Evolutionary conservation across 768 basidiomycete species (phyloP).

Genomic region (Cystofilobasidium bisporidii): DNA sequence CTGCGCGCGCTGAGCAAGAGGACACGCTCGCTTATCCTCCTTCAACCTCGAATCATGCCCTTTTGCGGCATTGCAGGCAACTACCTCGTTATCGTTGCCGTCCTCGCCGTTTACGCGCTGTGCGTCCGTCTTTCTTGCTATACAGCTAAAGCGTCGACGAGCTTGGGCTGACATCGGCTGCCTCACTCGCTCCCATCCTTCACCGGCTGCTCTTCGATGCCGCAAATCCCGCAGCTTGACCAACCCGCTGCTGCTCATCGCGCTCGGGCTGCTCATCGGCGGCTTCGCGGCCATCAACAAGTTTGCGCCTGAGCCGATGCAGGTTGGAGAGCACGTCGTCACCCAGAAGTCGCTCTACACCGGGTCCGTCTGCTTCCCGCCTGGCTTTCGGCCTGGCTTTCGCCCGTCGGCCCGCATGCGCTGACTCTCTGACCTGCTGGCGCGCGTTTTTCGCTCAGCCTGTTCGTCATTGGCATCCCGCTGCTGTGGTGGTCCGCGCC

Average conservation of each 20-base stretch:
- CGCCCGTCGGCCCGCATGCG: too few relatives aligned
- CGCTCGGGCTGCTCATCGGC: constrained; percentile 77
- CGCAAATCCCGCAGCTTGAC: constrained; percentile 67
- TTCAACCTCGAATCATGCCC: too few relatives aligned
- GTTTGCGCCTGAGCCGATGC: constrained; percentile 75
- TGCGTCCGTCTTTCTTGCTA: constrained; percentile 42
- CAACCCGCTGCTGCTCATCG: constrained; percentile 69
- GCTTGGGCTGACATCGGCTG: not conserved
- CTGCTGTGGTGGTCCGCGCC: constrained; percentile 57
- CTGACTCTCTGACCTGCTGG: too few relatives aligned
- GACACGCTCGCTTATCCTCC: not conserved
- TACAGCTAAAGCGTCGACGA: too few relatives aligned
- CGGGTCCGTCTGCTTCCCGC: constrained; percentile 32
- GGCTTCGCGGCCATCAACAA: constrained; percentile 83
- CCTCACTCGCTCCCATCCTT: too few relatives aligned
- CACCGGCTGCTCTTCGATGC: too few relatives aligned
- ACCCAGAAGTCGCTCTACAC: constrained; percentile 86
- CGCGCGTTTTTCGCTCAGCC: too few relatives aligned
- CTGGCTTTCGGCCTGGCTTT: not conserved
- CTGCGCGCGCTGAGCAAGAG: not conserved
- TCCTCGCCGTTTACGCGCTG: constrained; percentile 79
- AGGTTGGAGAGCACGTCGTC: constrained; percentile 67
- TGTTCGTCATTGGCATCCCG: constrained; percentile 86
- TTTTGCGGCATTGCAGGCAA: too few relatives aligned
- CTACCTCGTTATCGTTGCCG: constrained; percentile 67